Evolutionary conservation across 192 early-diverging fungal species (phyloP).

Genomic region (Backusella tuberculispora): DNA sequence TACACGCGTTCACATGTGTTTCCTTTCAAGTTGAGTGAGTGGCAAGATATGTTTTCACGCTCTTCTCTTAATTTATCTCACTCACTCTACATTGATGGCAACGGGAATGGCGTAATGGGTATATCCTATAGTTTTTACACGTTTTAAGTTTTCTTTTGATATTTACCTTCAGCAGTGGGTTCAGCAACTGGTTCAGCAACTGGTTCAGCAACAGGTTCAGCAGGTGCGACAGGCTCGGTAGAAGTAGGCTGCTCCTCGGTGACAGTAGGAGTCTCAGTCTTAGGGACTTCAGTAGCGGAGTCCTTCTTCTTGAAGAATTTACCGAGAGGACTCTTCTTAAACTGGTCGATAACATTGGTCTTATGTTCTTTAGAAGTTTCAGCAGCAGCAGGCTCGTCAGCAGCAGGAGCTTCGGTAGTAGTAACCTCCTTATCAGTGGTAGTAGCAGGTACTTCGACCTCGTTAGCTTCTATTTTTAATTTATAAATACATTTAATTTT

Average conservation of each 20-base stretch:
- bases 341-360: constrained; percentile 30
- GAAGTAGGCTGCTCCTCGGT: constrained; percentile 2
- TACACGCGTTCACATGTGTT: constrained; percentile 19
- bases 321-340: constrained; percentile 30
- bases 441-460: not conserved
- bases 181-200: constrained; percentile 14
- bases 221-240: not conserved
- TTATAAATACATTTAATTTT: not conserved
- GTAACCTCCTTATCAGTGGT: constrained; percentile 13
- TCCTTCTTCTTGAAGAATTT: constrained; percentile 35
- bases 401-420: constrained; percentile 4
- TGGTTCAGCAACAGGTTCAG: not conserved
- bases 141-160: no score
- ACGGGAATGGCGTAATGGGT: not conserved
- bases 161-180: not conserved
- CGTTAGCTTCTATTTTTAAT: constrained; percentile 1
- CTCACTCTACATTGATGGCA: not conserved
- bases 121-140: no score
- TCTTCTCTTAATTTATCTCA: not conserved
- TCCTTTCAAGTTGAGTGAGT: not conserved
- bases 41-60: not conserved
- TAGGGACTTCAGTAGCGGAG: not conserved
- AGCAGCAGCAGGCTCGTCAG: constrained; percentile 14
- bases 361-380: constrained; percentile 24
- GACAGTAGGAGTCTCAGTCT: not conserved